These are phyloP conservation scores for Phycomyces blakesleeanus DNA, from an alignment of 192 early-diverging fungal species.

Conservation along the genomic window DNA sequence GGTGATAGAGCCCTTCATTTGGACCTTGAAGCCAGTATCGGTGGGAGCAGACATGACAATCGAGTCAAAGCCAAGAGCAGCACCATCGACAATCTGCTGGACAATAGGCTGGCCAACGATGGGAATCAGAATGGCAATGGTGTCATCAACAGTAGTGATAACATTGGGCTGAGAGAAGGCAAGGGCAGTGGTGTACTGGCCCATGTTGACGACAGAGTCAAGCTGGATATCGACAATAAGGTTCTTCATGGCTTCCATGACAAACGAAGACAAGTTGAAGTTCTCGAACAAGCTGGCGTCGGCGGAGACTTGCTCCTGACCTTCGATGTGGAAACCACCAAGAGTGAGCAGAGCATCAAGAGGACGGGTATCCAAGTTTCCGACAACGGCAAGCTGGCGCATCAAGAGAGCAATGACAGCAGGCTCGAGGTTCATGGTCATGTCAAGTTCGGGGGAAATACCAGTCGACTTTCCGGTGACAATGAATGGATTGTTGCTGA, in stretches of 20 bases:
- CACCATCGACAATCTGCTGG: constrained; percentile 43
- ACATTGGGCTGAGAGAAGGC: constrained; percentile 38
- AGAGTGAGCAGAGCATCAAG: constrained; percentile 41
- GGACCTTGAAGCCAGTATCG: constrained; percentile 38
- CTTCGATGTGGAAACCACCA: constrained; percentile 30
- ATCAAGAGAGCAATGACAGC: constrained; percentile 43
- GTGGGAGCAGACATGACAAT: constrained; percentile 37
- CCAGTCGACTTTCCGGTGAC: constrained; percentile 39
- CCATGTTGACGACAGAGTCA: constrained; percentile 40
- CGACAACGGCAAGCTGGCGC: constrained; percentile 36
- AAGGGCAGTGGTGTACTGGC: constrained; percentile 45
- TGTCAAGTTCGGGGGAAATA: constrained; percentile 26
- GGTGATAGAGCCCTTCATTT: constrained; percentile 40
- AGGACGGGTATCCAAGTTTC: constrained; percentile 38
- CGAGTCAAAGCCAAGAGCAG: constrained; percentile 35
- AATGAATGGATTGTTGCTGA: constrained; percentile 36
- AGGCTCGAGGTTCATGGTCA: constrained; percentile 49
- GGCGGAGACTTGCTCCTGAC: constrained; percentile 18
- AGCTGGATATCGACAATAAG: constrained; percentile 48
- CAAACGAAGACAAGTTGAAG: constrained; percentile 44
- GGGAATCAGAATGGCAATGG: constrained; percentile 46
- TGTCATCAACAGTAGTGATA: constrained; percentile 41
- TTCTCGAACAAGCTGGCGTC: constrained; percentile 31
- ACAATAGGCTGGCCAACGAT: constrained; percentile 55
- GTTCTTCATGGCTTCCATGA: constrained; percentile 41